phyloP scores from a whole-genome alignment of 1,284 basidiomycete genomes.

The Heterobasidion irregulare region DNA sequence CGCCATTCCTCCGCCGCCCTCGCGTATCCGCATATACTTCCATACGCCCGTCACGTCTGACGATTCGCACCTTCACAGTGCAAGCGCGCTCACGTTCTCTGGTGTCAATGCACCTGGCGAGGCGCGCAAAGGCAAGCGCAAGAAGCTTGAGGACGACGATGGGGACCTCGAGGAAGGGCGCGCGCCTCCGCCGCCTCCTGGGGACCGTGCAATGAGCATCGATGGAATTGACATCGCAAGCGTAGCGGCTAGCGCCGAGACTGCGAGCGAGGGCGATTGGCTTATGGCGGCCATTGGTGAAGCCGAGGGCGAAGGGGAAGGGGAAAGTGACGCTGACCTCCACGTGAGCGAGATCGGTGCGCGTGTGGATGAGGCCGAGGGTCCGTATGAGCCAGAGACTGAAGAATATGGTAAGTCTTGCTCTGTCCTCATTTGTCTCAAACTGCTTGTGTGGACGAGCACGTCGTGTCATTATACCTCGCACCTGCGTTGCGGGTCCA shows the following conservation, averaged over 20 bases:
- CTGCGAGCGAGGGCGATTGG: constrained; percentile 71
- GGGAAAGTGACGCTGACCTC: constrained; percentile 27
- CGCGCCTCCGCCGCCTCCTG: constrained; percentile 51
- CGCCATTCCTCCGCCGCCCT: constrained; percentile 44
- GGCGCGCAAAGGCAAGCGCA: constrained; percentile 71
- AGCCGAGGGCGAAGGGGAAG: constrained; percentile 38
- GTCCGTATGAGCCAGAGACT: constrained; percentile 8
- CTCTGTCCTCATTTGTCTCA: constrained; percentile 21
- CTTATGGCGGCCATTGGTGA: constrained; percentile 76
- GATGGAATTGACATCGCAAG: constrained; percentile 28
- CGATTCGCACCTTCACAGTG: constrained; percentile 60
- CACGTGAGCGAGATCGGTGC: constrained; percentile 33
- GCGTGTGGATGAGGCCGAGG: constrained; percentile 20
- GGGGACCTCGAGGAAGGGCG: constrained; percentile 65
- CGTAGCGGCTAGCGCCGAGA: constrained; percentile 58
- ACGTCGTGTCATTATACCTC: constrained; percentile 11
- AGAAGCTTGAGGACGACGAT: constrained; percentile 79
- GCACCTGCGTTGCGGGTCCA: constrained; percentile 26
- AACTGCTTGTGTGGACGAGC: constrained; percentile 22
- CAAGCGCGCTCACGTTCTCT: constrained; percentile 26
- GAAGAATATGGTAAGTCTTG: constrained; percentile 37
- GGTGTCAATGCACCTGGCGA: constrained; percentile 39
- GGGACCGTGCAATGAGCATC: constrained; percentile 19
- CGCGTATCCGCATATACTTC: constrained; percentile 80
- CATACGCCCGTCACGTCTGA: constrained; percentile 76